Base-by-base conservation (phyloP, 805 yeast species). In the Candida boidinii region DNA sequence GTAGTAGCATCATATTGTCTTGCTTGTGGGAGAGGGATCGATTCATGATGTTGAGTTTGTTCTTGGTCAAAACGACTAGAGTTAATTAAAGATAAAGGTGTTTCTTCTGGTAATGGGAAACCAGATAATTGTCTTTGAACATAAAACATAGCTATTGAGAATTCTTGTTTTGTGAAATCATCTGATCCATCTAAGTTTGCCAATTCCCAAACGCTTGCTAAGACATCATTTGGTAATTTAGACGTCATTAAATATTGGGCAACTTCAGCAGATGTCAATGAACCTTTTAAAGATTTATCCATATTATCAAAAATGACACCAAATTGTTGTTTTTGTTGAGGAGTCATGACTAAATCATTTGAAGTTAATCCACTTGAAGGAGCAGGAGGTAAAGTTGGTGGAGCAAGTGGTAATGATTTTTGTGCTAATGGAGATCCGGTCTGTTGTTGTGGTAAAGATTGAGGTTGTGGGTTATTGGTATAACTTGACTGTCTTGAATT, bases 181-280 rank as follows among this genome's bases (percentile, higher is more conserved):
- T 96, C 96, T 28, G 83, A 75, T 55, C 86, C 86, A 44, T 84
- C 81, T 40, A 86, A 70, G 54, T 92, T 96, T 8, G 97, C 76
- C 44, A 92, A 66, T 58, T 92, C 98, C 99, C 99, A 92, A 27
- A 90, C 77, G 17, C 75, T 62, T 2, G 97, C 98, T 41, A 92
- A 68, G 15, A 75, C 77, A 32, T 84, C 88, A 48, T 88, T 95
- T 32, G 78, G 70, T 38, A 92, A 70, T 40, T 84, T 82, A 3
- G 97, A 90, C 8, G 92, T 81, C 68, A 85, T 77, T 46, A 92
- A 73, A 53, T 88, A 86, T 7, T 81, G 79, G 6, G 95, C 98
- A 28, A 92, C 86, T 43, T 85, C 85, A 38, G 68, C 74, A 3
- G 96, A 80, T 16, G 79, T 71, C 43, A 90, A 66, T 2, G 64